Evolutionary conservation across 192 early-diverging fungal genomes (phyloP), one percentile per base, ranked within the genome.

Genomic region (Chytriomyces confervae): DNA sequence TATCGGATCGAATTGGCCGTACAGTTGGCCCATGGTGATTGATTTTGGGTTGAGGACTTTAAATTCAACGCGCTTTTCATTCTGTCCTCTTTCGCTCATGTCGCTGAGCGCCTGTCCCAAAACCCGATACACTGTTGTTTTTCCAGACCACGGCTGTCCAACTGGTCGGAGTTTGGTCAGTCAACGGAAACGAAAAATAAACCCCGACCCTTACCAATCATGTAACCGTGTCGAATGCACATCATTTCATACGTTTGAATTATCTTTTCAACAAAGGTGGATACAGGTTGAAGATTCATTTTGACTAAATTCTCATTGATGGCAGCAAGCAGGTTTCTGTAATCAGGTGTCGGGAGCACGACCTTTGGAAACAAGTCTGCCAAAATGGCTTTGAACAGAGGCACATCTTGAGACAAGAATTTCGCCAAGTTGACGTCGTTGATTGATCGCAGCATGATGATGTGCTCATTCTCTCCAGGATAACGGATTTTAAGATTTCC

Each of bases 241-340:
- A 89, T 90, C 85, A 88, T 90, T 75, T 90, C 89, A 61, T 90
- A 90, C 5, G 85, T 85, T 69, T 90, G 89, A 63, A 90, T 86
- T 51, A 89, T 90, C 68, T 88, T 89, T 76, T 90, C 89, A 27
- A 90, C 62, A 24, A 82, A 82, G 4, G 66, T 76, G n/a, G 79
- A 72, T 1, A 86, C 88, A 7, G 84, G 79, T 71, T 88, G 84
- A 24, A 89, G 66, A 69, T 90, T 90, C 79, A 84, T 84, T 71
- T 88, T 84, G 46, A 63, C 79, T 70, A 90, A 83, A 47, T 83
- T 84, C 13, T 81, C 80, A 7, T 84, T 76, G 23, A 90, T 82
- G 36, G 82, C 81, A 11, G 65, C 69, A 62, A 89, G 43, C 2
- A 90, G 72, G 67, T 89, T 79, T 57, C 89, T 51, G 72, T 88